These are phyloP conservation scores for Hypoxylon rubiginosum DNA, from an alignment of 2,329 filamentous ascomycete genomes.

Conservation along the genomic window DNA sequence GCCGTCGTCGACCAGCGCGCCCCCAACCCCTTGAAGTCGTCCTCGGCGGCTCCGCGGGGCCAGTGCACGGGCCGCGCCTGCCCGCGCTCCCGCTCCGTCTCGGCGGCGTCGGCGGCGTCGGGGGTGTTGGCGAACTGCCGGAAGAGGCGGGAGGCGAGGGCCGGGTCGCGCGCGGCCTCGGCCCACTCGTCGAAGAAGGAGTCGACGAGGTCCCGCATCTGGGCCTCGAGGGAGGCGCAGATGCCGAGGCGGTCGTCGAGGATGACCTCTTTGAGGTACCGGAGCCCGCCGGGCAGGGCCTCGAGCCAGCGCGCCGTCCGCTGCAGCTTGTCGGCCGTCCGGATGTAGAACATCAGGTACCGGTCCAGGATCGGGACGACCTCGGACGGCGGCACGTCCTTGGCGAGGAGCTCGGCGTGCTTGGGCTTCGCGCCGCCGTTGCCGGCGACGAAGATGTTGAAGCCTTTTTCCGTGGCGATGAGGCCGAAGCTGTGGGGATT, in stretches of 20 bases:
- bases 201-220: conserved; percentile 88
- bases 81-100: conserved; percentile 77
- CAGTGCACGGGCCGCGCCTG: conserved; percentile 83
- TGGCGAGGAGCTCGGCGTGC: conserved; percentile 86
- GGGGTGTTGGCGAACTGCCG: conserved; percentile 86
- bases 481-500: conserved; percentile 79
- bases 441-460: conserved; percentile 91
- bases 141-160: conserved; percentile 77
- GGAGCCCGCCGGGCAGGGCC: conserved; percentile 83
- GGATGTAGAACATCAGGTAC: conserved; percentile 94
- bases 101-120: conserved; percentile 77
- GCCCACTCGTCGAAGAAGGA: conserved; percentile 94
- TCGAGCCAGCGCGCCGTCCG: conserved; percentile 92
- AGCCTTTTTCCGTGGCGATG: conserved; percentile 92
- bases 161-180: conserved; percentile 79
- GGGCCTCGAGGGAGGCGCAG: conserved; percentile 83
- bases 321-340: conserved; percentile 90
- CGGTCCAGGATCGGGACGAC: conserved; percentile 88
- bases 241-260: conserved; percentile 90
- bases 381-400: conserved; percentile 86
- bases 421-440: conserved; percentile 89
- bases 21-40: conserved; percentile 78
- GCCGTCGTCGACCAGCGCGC: conserved; percentile 73
- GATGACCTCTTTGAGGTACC: conserved; percentile 85
- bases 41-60: conserved; percentile 73